These are phyloP conservation scores for Pseudotulostoma volvatum DNA, from an alignment of 495 filamentous ascomycete species.

Conservation along the genomic window DNA sequence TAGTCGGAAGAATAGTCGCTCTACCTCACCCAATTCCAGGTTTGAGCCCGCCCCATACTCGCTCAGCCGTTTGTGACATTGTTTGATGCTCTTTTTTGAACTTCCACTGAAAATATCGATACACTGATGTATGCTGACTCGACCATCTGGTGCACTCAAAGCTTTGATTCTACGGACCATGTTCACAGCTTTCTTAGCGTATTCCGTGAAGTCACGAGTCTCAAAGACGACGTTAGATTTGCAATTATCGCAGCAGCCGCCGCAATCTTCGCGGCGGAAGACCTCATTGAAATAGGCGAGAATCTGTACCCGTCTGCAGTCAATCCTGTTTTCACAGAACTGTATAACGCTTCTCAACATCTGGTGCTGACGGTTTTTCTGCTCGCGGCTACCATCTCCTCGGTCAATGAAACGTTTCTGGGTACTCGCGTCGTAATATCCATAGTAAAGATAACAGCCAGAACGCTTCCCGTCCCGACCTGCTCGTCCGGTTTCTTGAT, in stretches of 20 bases:
- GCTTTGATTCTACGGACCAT: slow-evolving; percentile 43
- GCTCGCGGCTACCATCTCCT: slow-evolving; percentile 53
- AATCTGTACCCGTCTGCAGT: slow-evolving; percentile 77
- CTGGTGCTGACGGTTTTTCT: slow-evolving; percentile 64
- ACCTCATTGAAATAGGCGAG: slow-evolving; percentile 82
- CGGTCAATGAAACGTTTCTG: slow-evolving; percentile 62
- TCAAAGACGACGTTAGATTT: slow-evolving; percentile 49
- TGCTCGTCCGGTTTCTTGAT: slow-evolving; percentile 91
- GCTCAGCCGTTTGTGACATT: slow-evolving; percentile 28
- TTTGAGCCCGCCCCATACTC: slow-evolving; percentile 38
- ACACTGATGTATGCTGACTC: slow-evolving; percentile 37
- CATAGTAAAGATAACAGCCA: slow-evolving; percentile 79
- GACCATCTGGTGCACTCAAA: slow-evolving; percentile 23
- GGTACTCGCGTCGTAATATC: slow-evolving; percentile 50
- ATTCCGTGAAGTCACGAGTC: slow-evolving; percentile 54
- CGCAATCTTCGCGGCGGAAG: slow-evolving; percentile 57
- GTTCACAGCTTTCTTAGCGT: slow-evolving; percentile 48
- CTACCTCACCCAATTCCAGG: slow-evolving; percentile 42
- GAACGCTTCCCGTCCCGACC: slow-evolving; percentile 79
- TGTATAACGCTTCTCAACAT: slow-evolving; percentile 74
- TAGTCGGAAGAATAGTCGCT: slow-evolving; percentile 47
- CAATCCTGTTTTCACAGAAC: slow-evolving; percentile 73
- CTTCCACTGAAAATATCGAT: slow-evolving; percentile 45
- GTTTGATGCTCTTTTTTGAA: slow-evolving; percentile 31
- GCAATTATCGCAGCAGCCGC: slow-evolving; percentile 74